A percentile compares a stretch with the other conserved stretches of the same genome.
phyloP scores from a whole-genome alignment of 176 grass and related monocot species.

The Paspalum notatum region DNA sequence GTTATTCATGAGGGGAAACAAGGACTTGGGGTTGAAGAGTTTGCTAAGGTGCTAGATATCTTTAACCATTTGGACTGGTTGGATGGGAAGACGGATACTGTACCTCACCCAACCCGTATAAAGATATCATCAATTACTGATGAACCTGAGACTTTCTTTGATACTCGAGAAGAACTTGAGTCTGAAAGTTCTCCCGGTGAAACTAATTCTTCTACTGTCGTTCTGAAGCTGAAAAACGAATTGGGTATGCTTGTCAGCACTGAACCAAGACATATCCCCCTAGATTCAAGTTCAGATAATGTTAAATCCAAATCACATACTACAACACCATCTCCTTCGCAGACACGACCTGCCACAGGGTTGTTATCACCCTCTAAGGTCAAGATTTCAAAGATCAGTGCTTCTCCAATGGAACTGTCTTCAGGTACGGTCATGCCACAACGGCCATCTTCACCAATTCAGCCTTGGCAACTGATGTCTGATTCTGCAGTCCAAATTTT shows the following conservation, averaged over 20 bases:
- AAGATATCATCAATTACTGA: conserved; percentile 32
- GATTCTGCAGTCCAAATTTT: conserved; percentile 25
- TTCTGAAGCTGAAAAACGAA: conserved; percentile 29
- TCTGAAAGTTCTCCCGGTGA: conserved; percentile 40
- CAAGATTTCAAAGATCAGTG: conserved; percentile 35
- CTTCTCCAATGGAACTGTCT: conserved; percentile 40
- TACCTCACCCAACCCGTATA: conserved; percentile 46
- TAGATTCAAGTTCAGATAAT: conserved; percentile 35
- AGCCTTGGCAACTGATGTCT: neutral
- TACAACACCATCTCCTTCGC: neutral
- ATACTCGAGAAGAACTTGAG: conserved; percentile 46
- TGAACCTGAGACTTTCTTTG: conserved; percentile 47
- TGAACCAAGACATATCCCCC: conserved; percentile 21
- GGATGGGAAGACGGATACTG: conserved; percentile 54
- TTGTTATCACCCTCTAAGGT: conserved; percentile 38
- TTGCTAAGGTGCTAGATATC: conserved; percentile 85
- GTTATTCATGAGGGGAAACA: conserved; percentile 72
- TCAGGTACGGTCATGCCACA: conserved; percentile 20
- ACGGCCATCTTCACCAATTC: conserved; percentile 22
- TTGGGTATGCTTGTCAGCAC: conserved; percentile 34
- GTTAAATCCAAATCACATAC: conserved; percentile 35
- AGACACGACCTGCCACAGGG: neutral
- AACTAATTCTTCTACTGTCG: conserved; percentile 39
- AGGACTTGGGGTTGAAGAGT: conserved; percentile 90
- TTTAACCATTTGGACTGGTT: conserved; percentile 80